phyloP scores from a whole-genome alignment of 2,329 filamentous ascomycete genomes.

The Mycosphaerella arachidis region DNA sequence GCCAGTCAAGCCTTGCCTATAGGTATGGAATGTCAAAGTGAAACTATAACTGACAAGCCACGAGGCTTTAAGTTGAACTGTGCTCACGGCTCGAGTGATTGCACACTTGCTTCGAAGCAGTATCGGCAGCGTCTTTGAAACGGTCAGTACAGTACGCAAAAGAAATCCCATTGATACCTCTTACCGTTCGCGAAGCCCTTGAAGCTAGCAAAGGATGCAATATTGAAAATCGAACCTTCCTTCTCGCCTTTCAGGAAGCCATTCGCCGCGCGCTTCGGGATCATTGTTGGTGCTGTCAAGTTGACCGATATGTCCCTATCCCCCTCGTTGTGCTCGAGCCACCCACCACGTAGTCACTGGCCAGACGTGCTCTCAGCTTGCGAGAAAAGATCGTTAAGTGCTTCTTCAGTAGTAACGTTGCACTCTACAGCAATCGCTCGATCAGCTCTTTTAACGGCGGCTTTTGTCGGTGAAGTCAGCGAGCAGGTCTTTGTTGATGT shows the following conservation, averaged over 20 bases:
- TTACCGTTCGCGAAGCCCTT: conserved; percentile 41
- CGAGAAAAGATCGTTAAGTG: conserved; percentile 37
- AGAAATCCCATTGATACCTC: conserved; percentile 5
- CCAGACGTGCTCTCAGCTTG: conserved; percentile 38
- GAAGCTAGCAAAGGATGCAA: conserved; percentile 46
- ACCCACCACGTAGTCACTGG: conserved; percentile 44
- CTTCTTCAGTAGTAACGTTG: conserved; percentile 37
- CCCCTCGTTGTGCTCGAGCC: conserved; percentile 48
- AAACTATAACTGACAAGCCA: too few relatives aligned
- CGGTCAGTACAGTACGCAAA: background rate
- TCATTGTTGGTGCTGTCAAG: conserved; percentile 52
- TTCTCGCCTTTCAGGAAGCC: conserved; percentile 43
- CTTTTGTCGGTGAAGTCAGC: conserved; percentile 28
- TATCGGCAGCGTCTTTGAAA: conserved; percentile 38
- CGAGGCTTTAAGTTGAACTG: too few relatives aligned
- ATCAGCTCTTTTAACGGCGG: conserved; percentile 20
- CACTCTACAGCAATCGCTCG: conserved; percentile 32
- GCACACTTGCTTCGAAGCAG: conserved; percentile 43
- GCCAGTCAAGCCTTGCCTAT: conserved; percentile 47
- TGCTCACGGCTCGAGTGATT: too few relatives aligned
- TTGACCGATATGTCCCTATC: conserved; percentile 54
- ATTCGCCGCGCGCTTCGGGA: conserved; percentile 49
- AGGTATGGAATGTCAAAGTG: too few relatives aligned
- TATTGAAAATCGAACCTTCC: conserved; percentile 51
- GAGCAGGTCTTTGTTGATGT: conserved; percentile 32